Evolutionary conservation across 345 rosid genomes (phyloP), one percentile per base, ranked within the genome.

Genomic region (Boechera stricta): DNA sequence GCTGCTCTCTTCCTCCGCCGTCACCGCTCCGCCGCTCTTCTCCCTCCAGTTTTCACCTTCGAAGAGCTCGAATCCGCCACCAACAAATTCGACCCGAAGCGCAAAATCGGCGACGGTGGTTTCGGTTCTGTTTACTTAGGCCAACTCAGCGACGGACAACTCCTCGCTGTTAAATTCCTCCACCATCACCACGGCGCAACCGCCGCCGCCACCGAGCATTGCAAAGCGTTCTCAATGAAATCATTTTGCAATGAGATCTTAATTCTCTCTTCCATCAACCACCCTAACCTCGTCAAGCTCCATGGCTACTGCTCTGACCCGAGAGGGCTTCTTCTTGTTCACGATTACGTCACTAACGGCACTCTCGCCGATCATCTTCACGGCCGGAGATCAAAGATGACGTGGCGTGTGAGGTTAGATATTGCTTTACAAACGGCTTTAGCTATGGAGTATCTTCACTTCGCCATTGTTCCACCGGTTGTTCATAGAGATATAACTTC

Each of bases 221-320:
- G 86, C 38, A 85, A 78, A 56, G 89, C 96, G 3, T 78, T 90
- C 71, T 87, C 90, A 0, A 77, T 87, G 71, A 94, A 89, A 48
- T 92, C 92, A 0, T 94, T 94, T 75, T 94, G 98, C 72, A 94
- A 94, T 28, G 97, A 94, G 82, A 94, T 94, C 74, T 52, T 94
- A 59, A 94, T 94, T 13, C 87, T 94, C 18, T 94, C 97, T 2
- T 90, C 97, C 0, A 89, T 94, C 31, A 53, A 88, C 39, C 97
- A 94, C 38, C 95, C 91, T 2, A 91, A 92, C 77, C 91, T 94
- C 9, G 98, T 94, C 5, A 92, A 81, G 80, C 91, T 94, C 57
- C 97, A 94, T 52, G 98, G 98, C 5, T 94, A 94, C 59, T 94
- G 98, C 89, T 85, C 91, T 74, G 98, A 94, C 72, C 97, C 97